Evolutionary conservation across 1,139 yeast species (phyloP), one percentile per base, ranked within the genome.

Genomic region (Saccharomyces hybrid): DNA sequence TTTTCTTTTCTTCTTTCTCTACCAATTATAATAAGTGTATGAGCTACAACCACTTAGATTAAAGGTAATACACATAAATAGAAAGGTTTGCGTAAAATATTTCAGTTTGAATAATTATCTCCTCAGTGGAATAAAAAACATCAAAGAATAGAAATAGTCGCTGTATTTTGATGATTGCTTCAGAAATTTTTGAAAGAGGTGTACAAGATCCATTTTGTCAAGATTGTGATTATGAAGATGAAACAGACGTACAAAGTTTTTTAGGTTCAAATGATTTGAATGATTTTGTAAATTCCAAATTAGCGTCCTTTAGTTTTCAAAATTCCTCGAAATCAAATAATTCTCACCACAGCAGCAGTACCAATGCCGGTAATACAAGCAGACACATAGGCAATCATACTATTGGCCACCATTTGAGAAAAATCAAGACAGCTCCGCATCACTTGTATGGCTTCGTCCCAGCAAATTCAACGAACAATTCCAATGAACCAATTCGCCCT

Each of bases 171-270:
- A 38, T 38, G 44, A 38, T 38, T 16, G 44, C 44, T 38, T 38
- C 44, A 16, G 44, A 38, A 16, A 38, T 38, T 16, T 64, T 64
- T 48, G 68, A 64, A 54, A 55, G 68, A 50, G 61, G 60, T 13
- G 68, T 64, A 14, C 66, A 64, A 57, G 67, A 64, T 50, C 65
- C 64, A 14, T 61, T 60, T 47, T 60, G 58, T 29, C 60, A 58
- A 25, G 63, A 59, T 31, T 57, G 61, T 48, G 64, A 61, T 32
- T 48, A 49, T 29, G 62, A 57, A 42, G 62, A 61, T 28, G 60
- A 53, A 31, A 8, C 25, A 13, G 47, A 38, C n/a, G 29, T 29
- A 42, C 48, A 16, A 11, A 38, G 13, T 25, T 38, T 41, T 14
- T 5, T 46, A n/a, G 46, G 34, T 16, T 11, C 50, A 20, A 25